These are phyloP conservation scores for Naematelia aurantialba DNA, from an alignment of 768 basidiomycete species.

Conservation along the genomic window DNA sequence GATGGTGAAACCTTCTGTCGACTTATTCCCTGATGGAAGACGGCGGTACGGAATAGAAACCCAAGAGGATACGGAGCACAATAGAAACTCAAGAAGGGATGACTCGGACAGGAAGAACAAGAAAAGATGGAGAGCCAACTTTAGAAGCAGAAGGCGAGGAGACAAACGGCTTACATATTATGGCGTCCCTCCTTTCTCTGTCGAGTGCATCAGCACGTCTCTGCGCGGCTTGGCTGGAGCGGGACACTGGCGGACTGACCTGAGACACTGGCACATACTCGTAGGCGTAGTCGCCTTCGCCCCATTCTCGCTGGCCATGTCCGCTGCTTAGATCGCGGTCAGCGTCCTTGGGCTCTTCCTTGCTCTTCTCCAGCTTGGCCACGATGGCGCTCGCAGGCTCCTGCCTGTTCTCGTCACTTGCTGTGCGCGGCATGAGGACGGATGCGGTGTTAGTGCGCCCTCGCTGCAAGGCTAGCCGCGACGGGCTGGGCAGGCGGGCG, in stretches of 20 bases:
- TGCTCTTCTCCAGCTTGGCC: background rate
- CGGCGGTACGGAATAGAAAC: background rate
- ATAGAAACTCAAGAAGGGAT: background rate
- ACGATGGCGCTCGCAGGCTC: background rate
- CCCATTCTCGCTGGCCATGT: background rate
- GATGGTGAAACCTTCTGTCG: background rate
- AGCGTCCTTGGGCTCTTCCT: background rate
- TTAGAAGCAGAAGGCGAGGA: background rate
- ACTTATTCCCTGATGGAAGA: background rate
- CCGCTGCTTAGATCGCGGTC: background rate
- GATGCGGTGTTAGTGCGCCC: background rate
- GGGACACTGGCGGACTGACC: constrained; percentile 21
- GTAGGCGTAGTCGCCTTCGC: constrained; percentile 30
- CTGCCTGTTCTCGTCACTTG: background rate
- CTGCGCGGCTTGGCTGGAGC: background rate
- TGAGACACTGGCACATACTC: constrained; percentile 41
- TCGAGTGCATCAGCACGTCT: background rate
- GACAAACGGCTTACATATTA: constrained; percentile 30
- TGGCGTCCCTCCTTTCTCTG: constrained; percentile 36
- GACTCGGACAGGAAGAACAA: background rate
- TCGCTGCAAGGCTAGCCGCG: background rate
- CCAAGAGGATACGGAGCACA: background rate
- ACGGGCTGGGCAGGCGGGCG: background rate
- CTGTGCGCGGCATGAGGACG: background rate
- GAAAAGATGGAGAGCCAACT: constrained; percentile 3